Evolutionary conservation across 176 grass and related monocot genomes (phyloP), one percentile per base, ranked within the genome.

Genomic region (Secale cereale): DNA sequence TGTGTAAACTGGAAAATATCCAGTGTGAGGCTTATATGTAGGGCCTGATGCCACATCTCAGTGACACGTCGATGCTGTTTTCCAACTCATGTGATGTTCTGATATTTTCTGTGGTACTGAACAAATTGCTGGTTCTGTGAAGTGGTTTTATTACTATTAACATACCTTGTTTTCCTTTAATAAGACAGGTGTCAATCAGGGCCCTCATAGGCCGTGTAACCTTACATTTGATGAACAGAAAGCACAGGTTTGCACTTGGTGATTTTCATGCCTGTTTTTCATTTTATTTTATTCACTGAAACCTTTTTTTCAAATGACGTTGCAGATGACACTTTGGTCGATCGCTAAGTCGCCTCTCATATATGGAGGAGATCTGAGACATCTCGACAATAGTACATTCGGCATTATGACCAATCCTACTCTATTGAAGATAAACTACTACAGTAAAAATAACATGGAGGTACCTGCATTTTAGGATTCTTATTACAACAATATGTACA

Each of bases 361-460:
- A 79, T 97, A 92, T 83, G 95, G 95, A 84, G 95, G 95, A 82
- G 95, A 97, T 94, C 87, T 97, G 81, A 94, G 84, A 81, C 74
- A 90, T 68, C 85, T 97, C 22, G 85, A 94, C 68, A 50, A 59
- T 59, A 84, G 17, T 80, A 93, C 89, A 81, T 83, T 93, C 22
- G 82, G 50, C 63, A 88, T 97, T 37, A 93, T 97, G 71, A 94
- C 88, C 7, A 92, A 97, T 87, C 89, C 95, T 85, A 86, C 85
- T 32, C 87, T 97, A 83, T 56, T 94, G 87, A 88, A 94, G 71
- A 94, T 97, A 84, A 94, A 97, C 56, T 91, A 88, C 37, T 88
- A 94, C 80, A 94, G 90, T 45, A 50, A 68, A 86, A 94, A 97
- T 70, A 97, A 97, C 30, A 91, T 74, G 82, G 95, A 97, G 95